These are phyloP conservation scores for Ormosia semicastrata DNA, from an alignment of 306 rosid species.

Conservation along the genomic window DNA sequence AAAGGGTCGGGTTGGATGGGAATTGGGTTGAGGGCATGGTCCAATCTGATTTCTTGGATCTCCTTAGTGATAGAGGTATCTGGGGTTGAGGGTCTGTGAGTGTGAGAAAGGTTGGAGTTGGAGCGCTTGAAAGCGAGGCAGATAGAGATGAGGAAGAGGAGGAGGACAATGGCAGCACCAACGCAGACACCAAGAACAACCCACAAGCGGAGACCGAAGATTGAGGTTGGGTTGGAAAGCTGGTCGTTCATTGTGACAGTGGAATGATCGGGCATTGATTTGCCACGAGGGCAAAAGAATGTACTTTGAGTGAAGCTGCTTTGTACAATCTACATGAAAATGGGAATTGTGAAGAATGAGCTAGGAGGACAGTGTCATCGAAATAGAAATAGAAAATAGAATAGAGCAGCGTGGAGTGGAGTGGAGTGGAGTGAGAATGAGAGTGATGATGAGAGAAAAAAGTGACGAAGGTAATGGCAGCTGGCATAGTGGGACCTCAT, in stretches of 20 bases:
- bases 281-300: too few relatives aligned
- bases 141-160: slow-evolving; percentile 66
- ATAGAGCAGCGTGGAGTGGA: neutral
- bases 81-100: slow-evolving; percentile 51
- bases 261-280: slow-evolving; percentile 44
- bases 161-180: slow-evolving; percentile 70
- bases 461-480: slow-evolving; percentile 38
- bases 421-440: neutral
- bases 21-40: slow-evolving; percentile 16
- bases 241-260: slow-evolving; percentile 72
- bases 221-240: slow-evolving; percentile 74
- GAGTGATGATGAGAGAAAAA: too few relatives aligned
- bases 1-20: slow-evolving; percentile 34
- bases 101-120: slow-evolving; percentile 28
- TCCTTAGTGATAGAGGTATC: slow-evolving; percentile 48
- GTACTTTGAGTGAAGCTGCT: too few relatives aligned
- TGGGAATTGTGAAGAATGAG: neutral
- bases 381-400: too few relatives aligned
- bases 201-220: slow-evolving; percentile 72
- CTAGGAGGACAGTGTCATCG: neutral
- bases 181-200: slow-evolving; percentile 70
- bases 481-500: slow-evolving; percentile 51
- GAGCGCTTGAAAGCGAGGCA: slow-evolving; percentile 68
- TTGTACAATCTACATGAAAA: too few relatives aligned
- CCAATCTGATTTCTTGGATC: slow-evolving; percentile 72